Base-by-base conservation (phyloP, 805 yeast species). In the Scheffersomyces spartinae region DNA sequence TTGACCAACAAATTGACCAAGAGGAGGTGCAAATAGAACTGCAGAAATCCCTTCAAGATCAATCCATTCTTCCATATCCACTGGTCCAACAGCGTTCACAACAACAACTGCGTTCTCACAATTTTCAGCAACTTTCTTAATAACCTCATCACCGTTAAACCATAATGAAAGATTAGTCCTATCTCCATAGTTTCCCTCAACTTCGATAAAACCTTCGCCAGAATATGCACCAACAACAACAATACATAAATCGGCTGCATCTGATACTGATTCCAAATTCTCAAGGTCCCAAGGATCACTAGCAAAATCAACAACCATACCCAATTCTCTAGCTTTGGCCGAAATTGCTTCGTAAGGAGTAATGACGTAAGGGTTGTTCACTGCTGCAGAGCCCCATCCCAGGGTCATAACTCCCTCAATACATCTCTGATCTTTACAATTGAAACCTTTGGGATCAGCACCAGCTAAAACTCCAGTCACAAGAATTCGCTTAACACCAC, bases 351-450 rank as follows among this genome's bases (percentile, higher is more conserved):
- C 75, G 30, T 57, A 57, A 0, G 80, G 79, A 1, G 77, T 64
- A n/a, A 69, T 54, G 4, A 70, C 66, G 40, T 52, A 68, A 3
- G 75, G 74, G 21, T 68, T 63, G 34, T 59, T 64, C 9, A 64
- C 74, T 7, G 74, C 56, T 1, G 77, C 72, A 4, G 80, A 72
- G 0, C 81, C 82, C 74, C 80, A 70, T 9, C 80, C 80, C 16
- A 66, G 56, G 17, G 69, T 64, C 21, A 73, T 39, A 2, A 69
- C 62, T 3, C 81, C 82, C 29, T 65, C 60, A 7, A 55, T 54
- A 32, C 71, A 61, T 24, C 55, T 58, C 39, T 65, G 70, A 39
- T 71, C 77, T 30, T 55, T 61, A 29, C 71, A 64, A 35, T 64
- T 68, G 34, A 66, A 59, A 0, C 79, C 80, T 22, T 55, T 48